These are phyloP conservation scores for Quercus agrifolia DNA, from an alignment of 306 rosid genomes.

Conservation along the genomic window DNA sequence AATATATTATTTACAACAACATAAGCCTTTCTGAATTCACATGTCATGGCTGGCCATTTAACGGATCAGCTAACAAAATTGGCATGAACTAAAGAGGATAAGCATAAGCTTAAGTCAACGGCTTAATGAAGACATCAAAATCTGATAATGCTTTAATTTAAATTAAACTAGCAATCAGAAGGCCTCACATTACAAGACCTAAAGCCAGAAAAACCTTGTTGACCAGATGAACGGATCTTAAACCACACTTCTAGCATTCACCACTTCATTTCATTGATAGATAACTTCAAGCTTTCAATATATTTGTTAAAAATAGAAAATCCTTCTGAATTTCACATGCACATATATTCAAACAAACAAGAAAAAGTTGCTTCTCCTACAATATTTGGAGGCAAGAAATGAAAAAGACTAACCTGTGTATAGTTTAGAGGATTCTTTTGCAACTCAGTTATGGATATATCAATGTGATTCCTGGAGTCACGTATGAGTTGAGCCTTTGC, in stretches of 20 bases:
- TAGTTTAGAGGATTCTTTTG: slow-evolving; percentile 91
- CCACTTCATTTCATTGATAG: neutral
- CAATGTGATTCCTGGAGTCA: slow-evolving; percentile 80
- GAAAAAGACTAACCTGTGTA: slow-evolving; percentile 57
- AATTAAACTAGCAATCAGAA: neutral
- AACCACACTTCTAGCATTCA: neutral
- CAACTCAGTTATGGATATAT: slow-evolving; percentile 60
- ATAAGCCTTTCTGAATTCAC: too few relatives aligned
- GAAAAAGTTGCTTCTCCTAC: neutral
- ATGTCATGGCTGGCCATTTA: neutral
- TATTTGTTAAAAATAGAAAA: neutral
- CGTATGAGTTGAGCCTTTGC: slow-evolving; percentile 90
- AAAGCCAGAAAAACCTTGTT: neutral
- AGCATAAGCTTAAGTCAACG: neutral
- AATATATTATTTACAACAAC: too few relatives aligned
- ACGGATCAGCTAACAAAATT: neutral
- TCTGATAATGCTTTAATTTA: neutral
- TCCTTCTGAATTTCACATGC: neutral
- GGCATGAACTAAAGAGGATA: neutral
- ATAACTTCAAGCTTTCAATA: neutral
- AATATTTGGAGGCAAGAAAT: neutral
- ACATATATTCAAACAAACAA: neutral
- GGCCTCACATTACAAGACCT: neutral
- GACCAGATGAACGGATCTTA: neutral
- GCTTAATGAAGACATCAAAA: neutral